Evolutionary conservation across 1,284 basidiomycete genomes (phyloP).

Genomic region (Uromyces viciae-fabae): DNA sequence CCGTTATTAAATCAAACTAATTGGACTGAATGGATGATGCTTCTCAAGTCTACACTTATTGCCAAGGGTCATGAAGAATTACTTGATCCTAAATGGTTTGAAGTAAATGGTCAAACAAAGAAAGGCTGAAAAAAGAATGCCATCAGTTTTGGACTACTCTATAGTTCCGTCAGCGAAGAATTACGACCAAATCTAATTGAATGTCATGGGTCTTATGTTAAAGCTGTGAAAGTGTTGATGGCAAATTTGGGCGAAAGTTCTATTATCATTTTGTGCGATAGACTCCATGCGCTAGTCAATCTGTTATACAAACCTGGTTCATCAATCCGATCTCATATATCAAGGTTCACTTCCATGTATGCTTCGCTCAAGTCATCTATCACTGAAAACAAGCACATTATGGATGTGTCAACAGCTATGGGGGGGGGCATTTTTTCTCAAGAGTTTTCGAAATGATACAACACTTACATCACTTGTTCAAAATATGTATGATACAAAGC

Average conservation of each 20-base stretch:
- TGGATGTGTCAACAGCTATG: not conserved
- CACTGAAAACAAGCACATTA: not conserved
- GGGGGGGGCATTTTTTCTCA: not conserved
- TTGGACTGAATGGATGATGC: slow-evolving; percentile 1
- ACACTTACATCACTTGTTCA: not conserved
- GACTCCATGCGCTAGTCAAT: not conserved
- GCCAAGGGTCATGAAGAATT: not conserved
- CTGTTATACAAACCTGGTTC: not conserved
- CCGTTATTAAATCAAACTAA: no score
- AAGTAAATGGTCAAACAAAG: not conserved
- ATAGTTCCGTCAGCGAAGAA: not conserved
- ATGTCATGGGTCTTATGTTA: not conserved
- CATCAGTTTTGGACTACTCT: not conserved
- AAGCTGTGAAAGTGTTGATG: not conserved
- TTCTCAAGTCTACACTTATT: not conserved
- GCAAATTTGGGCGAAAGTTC: not conserved
- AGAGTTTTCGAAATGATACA: not conserved
- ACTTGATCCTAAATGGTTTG: not conserved
- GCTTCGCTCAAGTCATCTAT: not conserved
- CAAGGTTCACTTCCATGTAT: not conserved
- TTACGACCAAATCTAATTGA: not conserved
- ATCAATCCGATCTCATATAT: not conserved
- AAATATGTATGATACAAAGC: not conserved
- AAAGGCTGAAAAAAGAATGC: not conserved
- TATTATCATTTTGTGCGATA: not conserved